phyloP scores from a whole-genome alignment of 441 rosid genomes.

The Melastoma candidum region DNA sequence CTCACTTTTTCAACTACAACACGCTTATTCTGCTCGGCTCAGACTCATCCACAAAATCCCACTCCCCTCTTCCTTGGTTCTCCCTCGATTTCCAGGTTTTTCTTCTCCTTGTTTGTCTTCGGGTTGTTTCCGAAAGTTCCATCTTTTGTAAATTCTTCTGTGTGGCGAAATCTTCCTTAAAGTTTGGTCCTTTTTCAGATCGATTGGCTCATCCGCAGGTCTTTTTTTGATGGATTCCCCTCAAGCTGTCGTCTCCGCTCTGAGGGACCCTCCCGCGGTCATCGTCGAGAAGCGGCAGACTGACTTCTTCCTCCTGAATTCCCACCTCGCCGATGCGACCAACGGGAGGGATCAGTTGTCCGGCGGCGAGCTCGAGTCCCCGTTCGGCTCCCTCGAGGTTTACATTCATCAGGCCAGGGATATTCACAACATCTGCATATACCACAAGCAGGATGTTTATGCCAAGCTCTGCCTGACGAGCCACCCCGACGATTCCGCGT shows the following conservation, averaged over 20 bases:
- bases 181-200: too few species aligned
- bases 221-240: constrained; percentile 69
- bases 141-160: too few species aligned
- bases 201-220: too few species aligned
- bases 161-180: too few species aligned
- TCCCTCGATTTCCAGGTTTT: too few species aligned
- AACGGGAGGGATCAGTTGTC: constrained; percentile 23
- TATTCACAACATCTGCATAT: constrained; percentile 97
- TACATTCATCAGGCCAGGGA: constrained; percentile 92
- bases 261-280: constrained; percentile 36
- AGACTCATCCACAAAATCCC: too few species aligned
- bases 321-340: constrained; percentile 27
- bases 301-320: constrained; percentile 26
- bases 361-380: constrained; percentile 24
- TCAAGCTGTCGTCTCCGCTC: constrained; percentile 88
- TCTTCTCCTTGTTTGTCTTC: too few species aligned
- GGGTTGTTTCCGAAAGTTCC: too few species aligned
- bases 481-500: constrained; percentile 63
- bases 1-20: too few species aligned
- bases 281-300: constrained; percentile 51
- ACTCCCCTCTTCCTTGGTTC: too few species aligned
- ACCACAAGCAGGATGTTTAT: constrained; percentile 99
- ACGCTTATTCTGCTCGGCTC: too few species aligned
- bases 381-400: constrained; percentile 64
- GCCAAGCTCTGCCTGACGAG: constrained; percentile 87